A percentile compares a stretch with the other conserved stretches of the same genome.
These are phyloP conservation scores for Dipodascopsis uninucleata DNA, from an alignment of 805 yeast species.

Conservation along the genomic window DNA sequence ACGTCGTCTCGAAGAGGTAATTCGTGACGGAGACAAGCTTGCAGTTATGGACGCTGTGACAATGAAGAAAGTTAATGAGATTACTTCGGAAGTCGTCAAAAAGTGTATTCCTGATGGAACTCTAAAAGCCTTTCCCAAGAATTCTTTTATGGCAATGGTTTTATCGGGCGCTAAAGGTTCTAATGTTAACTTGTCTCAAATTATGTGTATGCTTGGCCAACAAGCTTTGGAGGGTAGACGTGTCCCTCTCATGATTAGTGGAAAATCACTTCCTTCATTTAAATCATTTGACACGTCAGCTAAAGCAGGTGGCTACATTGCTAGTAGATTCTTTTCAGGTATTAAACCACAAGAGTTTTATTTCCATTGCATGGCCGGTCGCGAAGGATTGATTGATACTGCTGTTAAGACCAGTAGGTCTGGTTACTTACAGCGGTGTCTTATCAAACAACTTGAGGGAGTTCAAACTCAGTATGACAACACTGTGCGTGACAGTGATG, in stretches of 20 bases:
- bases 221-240: conserved; percentile 99
- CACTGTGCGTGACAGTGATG: conserved; percentile 93
- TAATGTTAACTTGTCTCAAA: conserved; percentile 95
- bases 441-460: conserved; percentile 97
- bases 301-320: conserved; percentile 96
- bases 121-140: conserved; percentile 90
- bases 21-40: conserved; percentile 86
- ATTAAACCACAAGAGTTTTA: conserved; percentile 97
- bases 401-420: conserved; percentile 98
- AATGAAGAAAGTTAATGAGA: conserved; percentile 83
- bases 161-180: conserved; percentile 99
- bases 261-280: conserved; percentile 94
- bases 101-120: conserved; percentile 96
- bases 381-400: conserved; percentile 99
- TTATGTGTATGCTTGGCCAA: conserved; percentile 98
- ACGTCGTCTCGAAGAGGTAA: conserved; percentile 87
- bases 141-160: conserved; percentile 99
- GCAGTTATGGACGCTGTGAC: conserved; percentile 95
- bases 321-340: conserved; percentile 96
- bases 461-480: conserved; percentile 91
- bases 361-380: conserved; percentile 99
- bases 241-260: conserved; percentile 98
- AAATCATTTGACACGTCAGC: conserved; percentile 96
- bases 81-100: conserved; percentile 91
- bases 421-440: conserved; percentile 97